Percentiles rank a stretch among this genome's conserved stretches.
phyloP scores from a whole-genome alignment of 2,329 filamentous ascomycete species.

The Teratosphaeria destructans region DNA sequence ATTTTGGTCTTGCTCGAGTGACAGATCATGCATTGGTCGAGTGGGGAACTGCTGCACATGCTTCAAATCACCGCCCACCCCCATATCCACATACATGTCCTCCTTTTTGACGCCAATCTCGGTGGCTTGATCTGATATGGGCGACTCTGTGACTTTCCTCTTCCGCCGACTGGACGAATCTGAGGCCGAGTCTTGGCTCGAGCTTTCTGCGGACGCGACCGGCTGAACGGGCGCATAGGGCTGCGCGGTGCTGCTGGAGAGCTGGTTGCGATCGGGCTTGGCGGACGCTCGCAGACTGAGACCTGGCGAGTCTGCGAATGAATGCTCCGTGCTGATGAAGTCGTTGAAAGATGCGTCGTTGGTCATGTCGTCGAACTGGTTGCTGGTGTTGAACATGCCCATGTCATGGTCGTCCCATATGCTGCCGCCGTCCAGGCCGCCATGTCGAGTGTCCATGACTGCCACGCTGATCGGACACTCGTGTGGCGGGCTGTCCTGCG shows the following conservation, averaged over 20 bases:
- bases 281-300: conserved; percentile 18
- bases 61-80: conserved; percentile 13
- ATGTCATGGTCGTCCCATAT: not conserved
- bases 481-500: not conserved
- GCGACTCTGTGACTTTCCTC: conserved; percentile 30
- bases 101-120: conserved; percentile 18
- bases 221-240: conserved; percentile 6
- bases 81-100: conserved; percentile 16
- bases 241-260: conserved; percentile 6
- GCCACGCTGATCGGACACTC: not conserved
- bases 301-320: conserved; percentile 16
- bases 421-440: not conserved
- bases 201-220: conserved; percentile 28
- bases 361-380: conserved; percentile 15
- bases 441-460: not conserved
- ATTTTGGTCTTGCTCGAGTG: conserved; percentile 33
- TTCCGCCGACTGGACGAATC: conserved; percentile 31
- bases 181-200: conserved; percentile 32
- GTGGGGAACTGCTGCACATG: conserved; percentile 20
- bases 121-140: conserved; percentile 20
- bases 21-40: conserved; percentile 24
- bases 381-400: conserved; percentile 9
- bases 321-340: conserved; percentile 17
- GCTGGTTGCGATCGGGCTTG: conserved; percentile 17
- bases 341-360: conserved; percentile 16